These are phyloP conservation scores for Tolypocladium inflatum DNA, from an alignment of 2,329 filamentous ascomycete genomes.

Conservation along the genomic window DNA sequence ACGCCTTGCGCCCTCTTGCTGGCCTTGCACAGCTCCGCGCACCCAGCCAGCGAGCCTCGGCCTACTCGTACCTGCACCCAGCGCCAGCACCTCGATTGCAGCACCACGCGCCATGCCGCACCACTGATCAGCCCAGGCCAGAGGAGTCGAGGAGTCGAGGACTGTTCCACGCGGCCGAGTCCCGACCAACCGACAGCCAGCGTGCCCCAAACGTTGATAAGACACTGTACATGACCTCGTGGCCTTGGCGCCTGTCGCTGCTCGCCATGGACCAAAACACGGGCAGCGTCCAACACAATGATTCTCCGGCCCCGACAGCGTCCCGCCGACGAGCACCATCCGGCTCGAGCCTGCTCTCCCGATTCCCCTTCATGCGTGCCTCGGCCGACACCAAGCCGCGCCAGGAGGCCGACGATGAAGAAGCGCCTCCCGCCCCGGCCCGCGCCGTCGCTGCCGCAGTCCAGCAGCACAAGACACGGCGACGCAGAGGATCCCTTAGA, in stretches of 20 bases:
- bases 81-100: background rate
- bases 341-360: conserved; percentile 54
- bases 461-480: conserved; percentile 45
- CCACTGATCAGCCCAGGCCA: background rate
- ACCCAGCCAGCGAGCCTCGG: background rate
- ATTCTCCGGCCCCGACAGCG: conserved; percentile 7
- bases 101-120: background rate
- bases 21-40: background rate
- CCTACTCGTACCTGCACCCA: background rate
- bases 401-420: conserved; percentile 23
- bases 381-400: conserved; percentile 19
- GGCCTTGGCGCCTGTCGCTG: too few relatives aligned
- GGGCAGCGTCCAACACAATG: background rate
- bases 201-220: background rate
- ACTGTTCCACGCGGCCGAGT: background rate
- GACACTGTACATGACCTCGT: background rate
- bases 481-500: conserved; percentile 73
- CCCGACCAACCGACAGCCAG: background rate
- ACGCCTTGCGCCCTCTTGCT: background rate
- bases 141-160: too few relatives aligned
- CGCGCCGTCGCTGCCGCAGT: conserved; percentile 18
- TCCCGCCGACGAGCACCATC: conserved; percentile 40
- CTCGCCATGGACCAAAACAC: conserved; percentile 4
- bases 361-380: conserved; percentile 57
- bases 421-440: conserved; percentile 6